Evolutionary conservation across 1,139 yeast genomes (phyloP).

Genomic region (Yamadazyma diospyri): DNA sequence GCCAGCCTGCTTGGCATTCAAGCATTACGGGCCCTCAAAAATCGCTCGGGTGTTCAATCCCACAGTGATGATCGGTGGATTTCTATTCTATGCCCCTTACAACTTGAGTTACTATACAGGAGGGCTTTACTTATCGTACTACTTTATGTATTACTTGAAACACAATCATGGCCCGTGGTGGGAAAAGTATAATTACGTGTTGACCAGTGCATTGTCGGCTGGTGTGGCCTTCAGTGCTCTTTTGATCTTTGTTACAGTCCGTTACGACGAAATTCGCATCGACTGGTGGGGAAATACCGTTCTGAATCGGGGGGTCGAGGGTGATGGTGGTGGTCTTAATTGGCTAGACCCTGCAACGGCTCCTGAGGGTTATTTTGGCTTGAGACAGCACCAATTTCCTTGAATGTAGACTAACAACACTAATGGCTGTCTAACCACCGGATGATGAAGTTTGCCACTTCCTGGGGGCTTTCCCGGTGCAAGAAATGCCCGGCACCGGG

Average conservation of each 20-base stretch:
- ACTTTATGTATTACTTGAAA: conserved; percentile 53
- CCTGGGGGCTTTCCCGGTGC: conserved; percentile 38
- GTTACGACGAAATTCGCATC: conserved; percentile 36
- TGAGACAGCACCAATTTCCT: conserved; percentile 38
- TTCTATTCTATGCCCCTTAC: conserved; percentile 48
- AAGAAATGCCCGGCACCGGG: conserved; percentile 38
- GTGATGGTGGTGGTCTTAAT: conserved; percentile 26
- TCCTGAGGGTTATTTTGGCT: conserved; percentile 44
- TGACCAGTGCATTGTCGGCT: conserved; percentile 54
- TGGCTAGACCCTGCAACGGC: conserved; percentile 35
- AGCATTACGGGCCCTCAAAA: conserved; percentile 28
- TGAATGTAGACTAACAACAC: background rate
- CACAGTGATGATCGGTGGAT: conserved; percentile 38
- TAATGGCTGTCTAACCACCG: conserved; percentile 21
- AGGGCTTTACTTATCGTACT: conserved; percentile 44
- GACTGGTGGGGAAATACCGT: conserved; percentile 62
- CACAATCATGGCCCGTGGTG: conserved; percentile 53
- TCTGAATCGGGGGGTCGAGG: conserved; percentile 44
- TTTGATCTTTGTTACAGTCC: conserved; percentile 55
- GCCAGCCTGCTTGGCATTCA: conserved; percentile 36
- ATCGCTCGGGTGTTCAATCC: conserved; percentile 38
- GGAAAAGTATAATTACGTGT: conserved; percentile 62
- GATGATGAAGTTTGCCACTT: conserved; percentile 23
- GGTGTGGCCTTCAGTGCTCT: conserved; percentile 59
- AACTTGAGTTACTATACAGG: conserved; percentile 53